Conservation (phyloP, 1,284 basidiomycete species). For the Trichosporon coremiiforme region DNA sequence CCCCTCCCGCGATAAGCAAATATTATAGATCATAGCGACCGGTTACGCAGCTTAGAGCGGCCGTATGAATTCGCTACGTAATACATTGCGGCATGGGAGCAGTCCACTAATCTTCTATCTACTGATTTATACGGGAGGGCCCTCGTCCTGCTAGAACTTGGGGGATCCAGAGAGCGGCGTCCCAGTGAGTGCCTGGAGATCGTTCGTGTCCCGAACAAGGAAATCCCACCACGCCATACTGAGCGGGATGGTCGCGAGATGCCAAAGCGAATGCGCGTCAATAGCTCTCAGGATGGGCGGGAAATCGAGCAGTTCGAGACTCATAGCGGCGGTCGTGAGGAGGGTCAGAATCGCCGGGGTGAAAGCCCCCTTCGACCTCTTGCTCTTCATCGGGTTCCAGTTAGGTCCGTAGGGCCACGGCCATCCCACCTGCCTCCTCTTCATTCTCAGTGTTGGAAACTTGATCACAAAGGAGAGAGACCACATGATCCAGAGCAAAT, state of each 20-base stretch:
- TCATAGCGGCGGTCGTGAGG: conserved; percentile 73
- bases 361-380: conserved; percentile 57
- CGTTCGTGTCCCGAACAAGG: conserved; percentile 44
- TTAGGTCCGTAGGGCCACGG: conserved; percentile 41
- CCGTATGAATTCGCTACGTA: conserved; percentile 7
- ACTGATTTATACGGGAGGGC: too few species aligned
- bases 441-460: conserved; percentile 35
- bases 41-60: conserved; percentile 1
- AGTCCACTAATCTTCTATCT: too few species aligned
- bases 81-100: too few species aligned
- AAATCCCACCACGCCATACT: conserved; percentile 82
- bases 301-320: conserved; percentile 90
- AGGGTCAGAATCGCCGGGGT: conserved; percentile 64
- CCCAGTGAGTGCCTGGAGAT: conserved; percentile 36
- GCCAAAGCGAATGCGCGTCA: conserved; percentile 95
- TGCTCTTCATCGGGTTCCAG: conserved; percentile 37
- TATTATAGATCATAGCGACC: conserved; percentile 11
- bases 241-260: conserved; percentile 80
- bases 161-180: neutral
- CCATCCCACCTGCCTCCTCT: conserved; percentile 27
- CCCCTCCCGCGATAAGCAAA: neutral
- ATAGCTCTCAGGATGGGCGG: conserved; percentile 72
- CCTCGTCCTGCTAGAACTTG: conserved; percentile 2
- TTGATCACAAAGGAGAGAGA: conserved; percentile 61
- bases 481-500: conserved; percentile 79